phyloP scores from a whole-genome alignment of 176 grass and related monocot species.

The Ensete ventricosum region DNA sequence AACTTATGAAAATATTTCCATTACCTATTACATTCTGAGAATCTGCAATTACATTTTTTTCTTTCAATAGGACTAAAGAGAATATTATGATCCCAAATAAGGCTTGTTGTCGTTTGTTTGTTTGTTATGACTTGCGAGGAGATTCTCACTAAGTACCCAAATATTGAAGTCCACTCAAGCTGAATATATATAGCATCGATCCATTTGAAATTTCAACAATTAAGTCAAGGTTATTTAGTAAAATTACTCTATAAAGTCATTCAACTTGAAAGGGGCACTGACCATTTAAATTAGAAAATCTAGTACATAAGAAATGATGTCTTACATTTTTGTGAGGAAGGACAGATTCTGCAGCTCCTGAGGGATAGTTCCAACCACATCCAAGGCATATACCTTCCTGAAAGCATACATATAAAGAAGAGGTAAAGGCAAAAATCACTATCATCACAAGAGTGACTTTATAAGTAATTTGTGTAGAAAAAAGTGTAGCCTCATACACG shows the following conservation, averaged over 20 bases:
- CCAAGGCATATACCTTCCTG: slow-evolving; percentile 4
- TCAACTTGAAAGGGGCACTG: neutral
- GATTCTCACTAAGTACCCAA: too few species aligned
- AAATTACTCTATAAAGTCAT: neutral
- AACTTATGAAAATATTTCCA: neutral
- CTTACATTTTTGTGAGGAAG: slow-evolving; percentile 8
- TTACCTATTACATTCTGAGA: neutral
- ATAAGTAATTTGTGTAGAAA: too few species aligned
- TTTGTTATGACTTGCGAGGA: too few species aligned
- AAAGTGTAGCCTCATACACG: too few species aligned
- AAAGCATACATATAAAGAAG: neutral
- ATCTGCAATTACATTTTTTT: neutral
- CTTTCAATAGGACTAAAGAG: too few species aligned
- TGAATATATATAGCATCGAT: neutral
- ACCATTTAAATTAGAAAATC: neutral
- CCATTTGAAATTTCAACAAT: neutral
- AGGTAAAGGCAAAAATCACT: neutral
- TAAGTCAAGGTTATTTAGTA: neutral
- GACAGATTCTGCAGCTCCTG: slow-evolving; percentile 11
- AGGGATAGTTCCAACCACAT: slow-evolving; percentile 1
- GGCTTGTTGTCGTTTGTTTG: too few species aligned
- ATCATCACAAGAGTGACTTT: neutral
- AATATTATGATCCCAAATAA: too few species aligned
- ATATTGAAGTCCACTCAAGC: too few species aligned
- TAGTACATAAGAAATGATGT: neutral